Conservation (phyloP, 2,329 filamentous ascomycete genomes). For the Cladosporium sphaerospermum region DNA sequence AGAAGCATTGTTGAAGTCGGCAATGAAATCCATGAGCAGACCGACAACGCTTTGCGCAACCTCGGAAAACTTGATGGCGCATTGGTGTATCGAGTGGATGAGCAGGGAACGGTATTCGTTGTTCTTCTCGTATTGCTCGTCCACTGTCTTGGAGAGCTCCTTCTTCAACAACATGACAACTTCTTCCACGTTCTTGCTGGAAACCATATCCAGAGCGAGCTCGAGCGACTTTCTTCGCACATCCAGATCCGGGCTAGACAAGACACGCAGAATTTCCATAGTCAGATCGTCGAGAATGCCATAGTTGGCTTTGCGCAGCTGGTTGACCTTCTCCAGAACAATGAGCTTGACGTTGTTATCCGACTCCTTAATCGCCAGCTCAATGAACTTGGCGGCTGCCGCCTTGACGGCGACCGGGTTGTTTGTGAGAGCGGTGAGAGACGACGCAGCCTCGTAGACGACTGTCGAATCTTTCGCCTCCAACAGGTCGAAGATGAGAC, state of each 20-base stretch:
- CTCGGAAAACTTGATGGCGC: conserved; percentile 98
- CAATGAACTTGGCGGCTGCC: conserved; percentile 91
- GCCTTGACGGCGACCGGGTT: conserved; percentile 98
- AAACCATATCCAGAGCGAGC: conserved; percentile 94
- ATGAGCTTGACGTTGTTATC: conserved; percentile 99
- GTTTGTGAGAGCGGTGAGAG: conserved; percentile 84
- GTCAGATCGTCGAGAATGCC: conserved; percentile 87
- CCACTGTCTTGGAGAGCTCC: conserved; percentile 92
- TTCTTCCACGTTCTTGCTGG: conserved; percentile 97
- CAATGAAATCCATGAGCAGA: conserved; percentile 97
- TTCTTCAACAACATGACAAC: conserved; percentile 95
- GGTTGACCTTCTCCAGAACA: conserved; percentile 87
- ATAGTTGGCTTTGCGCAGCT: conserved; percentile 79
- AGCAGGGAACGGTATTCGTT: conserved; percentile 88
- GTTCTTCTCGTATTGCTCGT: conserved; percentile 99
- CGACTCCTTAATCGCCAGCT: conserved; percentile 92
- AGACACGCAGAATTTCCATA: conserved; percentile 93
- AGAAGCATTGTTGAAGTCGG: conserved; percentile 94
- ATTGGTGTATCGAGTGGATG: conserved; percentile 96
- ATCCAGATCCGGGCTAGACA: conserved; percentile 93
- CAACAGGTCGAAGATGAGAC: conserved; percentile 91
- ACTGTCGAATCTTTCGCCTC: conserved; percentile 92
- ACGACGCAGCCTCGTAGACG: conserved; percentile 94
- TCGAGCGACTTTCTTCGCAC: conserved; percentile 85
- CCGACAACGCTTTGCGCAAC: conserved; percentile 95